Percentiles rank a stretch among this genome's conserved stretches.
Evolutionary conservation across 148 eudicot genomes (phyloP).

Genomic region (Pharnaceum exiguum): DNA sequence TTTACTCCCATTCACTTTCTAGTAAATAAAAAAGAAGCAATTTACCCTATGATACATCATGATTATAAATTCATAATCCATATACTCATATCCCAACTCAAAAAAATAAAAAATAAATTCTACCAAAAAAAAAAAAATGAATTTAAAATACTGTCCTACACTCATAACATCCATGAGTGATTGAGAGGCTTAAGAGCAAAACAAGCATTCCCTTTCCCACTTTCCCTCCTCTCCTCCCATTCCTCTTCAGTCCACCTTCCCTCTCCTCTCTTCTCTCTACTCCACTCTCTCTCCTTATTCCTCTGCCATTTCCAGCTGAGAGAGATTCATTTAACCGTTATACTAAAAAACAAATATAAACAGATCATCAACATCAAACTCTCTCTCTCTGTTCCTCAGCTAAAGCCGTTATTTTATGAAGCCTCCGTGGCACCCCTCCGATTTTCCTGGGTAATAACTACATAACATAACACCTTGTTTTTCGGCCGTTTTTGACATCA

Average conservation of each 20-base stretch:
- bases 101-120: too few species aligned
- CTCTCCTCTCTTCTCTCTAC: neutral
- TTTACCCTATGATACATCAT: too few species aligned
- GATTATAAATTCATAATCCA: too few species aligned
- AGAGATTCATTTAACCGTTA: conserved; percentile 19
- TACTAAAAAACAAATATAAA: neutral
- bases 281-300: neutral
- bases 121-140: too few species aligned
- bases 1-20: too few species aligned
- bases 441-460: conserved; percentile 34
- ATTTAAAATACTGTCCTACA: too few species aligned
- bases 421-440: conserved; percentile 39
- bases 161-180: too few species aligned
- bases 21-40: too few species aligned
- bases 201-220: conserved; percentile 18
- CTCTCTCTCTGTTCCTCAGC: too few species aligned
- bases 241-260: neutral
- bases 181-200: conserved; percentile 14
- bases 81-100: too few species aligned
- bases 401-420: conserved; percentile 50
- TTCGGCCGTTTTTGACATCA: conserved; percentile 4
- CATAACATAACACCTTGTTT: conserved; percentile 15
- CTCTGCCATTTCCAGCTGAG: conserved; percentile 18
- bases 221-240: neutral
- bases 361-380: conserved; percentile 16